These are phyloP conservation scores for Nemania diffusa DNA, from an alignment of 2,329 filamentous ascomycete genomes.

Conservation along the genomic window DNA sequence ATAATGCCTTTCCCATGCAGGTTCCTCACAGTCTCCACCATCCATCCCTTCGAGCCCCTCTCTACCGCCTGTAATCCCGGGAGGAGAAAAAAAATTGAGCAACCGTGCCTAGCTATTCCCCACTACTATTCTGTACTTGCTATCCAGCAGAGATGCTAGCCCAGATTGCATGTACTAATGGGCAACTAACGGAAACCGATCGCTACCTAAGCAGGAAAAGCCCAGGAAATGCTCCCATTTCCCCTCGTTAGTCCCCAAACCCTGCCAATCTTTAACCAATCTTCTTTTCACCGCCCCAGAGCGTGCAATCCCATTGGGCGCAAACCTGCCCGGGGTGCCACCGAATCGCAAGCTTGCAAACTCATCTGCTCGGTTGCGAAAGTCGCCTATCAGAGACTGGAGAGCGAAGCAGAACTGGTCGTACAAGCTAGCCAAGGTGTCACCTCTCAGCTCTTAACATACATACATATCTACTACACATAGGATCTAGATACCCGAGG, in stretches of 20 bases:
- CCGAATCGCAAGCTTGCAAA: conserved; percentile 27
- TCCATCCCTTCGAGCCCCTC: neutral
- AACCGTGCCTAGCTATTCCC: conserved; percentile 5
- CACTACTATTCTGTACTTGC: conserved; percentile 14
- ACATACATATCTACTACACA: conserved; percentile 25
- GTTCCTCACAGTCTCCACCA: neutral
- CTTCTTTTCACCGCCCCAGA: conserved; percentile 33
- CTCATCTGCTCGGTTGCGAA: conserved; percentile 13
- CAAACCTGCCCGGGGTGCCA: conserved; percentile 24
- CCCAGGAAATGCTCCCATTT: conserved; percentile 5
- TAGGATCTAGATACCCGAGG: neutral
- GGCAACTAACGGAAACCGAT: neutral
- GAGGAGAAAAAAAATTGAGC: no score
- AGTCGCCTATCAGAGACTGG: conserved; percentile 28
- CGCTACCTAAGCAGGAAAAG: conserved; percentile 8
- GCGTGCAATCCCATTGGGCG: conserved; percentile 25
- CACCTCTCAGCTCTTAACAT: conserved; percentile 33
- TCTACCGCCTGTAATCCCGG: no score
- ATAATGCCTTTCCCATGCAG: neutral
- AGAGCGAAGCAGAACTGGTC: conserved; percentile 18
- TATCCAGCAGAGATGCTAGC: neutral
- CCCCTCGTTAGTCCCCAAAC: conserved; percentile 1
- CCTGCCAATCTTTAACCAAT: conserved; percentile 14
- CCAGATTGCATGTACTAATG: conserved; percentile 9
- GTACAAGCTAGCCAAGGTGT: conserved; percentile 16